Base-by-base conservation (phyloP, 108 stramenopile species). In the Cyclotella baltica region DNA sequence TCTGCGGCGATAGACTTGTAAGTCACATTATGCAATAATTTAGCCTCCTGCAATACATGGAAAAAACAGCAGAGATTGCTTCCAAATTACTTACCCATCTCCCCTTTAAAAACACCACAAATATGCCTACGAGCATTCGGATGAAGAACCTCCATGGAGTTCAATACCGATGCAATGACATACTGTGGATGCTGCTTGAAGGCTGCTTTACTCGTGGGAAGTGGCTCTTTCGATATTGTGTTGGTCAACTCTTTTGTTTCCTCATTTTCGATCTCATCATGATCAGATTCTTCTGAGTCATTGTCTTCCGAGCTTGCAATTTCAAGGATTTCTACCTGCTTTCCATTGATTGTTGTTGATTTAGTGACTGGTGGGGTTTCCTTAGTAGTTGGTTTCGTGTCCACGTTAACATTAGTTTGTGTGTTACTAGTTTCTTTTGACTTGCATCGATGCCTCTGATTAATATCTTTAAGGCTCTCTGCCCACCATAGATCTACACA, bases 71-170 rank as follows among this genome's bases (percentile, higher is more conserved):
- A 43, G 13, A 43, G 8, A 43, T 43, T 13, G 8, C 13, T 43
- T 11, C 8, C 13, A 43, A 8, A 43, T 13, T 13, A 35, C 61
- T 62, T 25, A 62, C 61, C 88, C 15, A 90, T 46, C 56, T 96
- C 93, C 23, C 93, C 96, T 70, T 92, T 92, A 83, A 96, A 94
- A n/a, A 96, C 78, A 28, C 93, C 96, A 65, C 88, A 89, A 15
- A 93, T 71, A 15, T 85, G 80, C 35, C 83, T 86, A 20, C 84
- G 86, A 38, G 92, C 89, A 81, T 91, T 83, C 0, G 96, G 96
- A 62, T 76, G 74, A 20, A 96, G 71, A 0, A 96, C 96, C 62
- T 96, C 93, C 35, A 63, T 74, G 34, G 70, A 70, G 33, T 88
- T 89, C 43, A 96, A 72, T 0, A 88, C 63, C 16, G 93, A 94